These are phyloP conservation scores for Termitomyces sp. DNA, from an alignment of 768 basidiomycete genomes.

Conservation along the genomic window DNA sequence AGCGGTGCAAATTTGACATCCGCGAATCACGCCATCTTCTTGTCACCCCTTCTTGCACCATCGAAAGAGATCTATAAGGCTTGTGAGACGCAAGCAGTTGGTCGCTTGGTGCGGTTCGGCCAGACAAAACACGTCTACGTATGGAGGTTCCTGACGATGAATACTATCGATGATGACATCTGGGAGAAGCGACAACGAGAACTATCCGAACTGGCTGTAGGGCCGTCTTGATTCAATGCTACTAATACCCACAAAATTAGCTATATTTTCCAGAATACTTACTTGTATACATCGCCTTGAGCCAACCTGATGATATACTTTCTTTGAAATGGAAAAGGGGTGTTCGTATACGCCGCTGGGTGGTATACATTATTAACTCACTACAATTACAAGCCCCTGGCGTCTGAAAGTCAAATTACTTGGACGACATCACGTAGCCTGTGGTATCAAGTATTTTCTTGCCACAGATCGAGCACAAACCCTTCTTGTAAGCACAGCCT, in stretches of 20 bases:
- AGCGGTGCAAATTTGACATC: conserved; percentile 89
- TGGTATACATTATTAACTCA: conserved; percentile 6
- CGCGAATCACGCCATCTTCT: conserved; percentile 93
- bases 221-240: conserved; percentile 7
- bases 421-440: conserved; percentile 82
- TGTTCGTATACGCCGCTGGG: not conserved
- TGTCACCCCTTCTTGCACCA: conserved; percentile 83
- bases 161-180: conserved; percentile 88
- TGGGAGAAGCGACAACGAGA: conserved; percentile 51
- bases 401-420: conserved; percentile 34
- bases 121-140: conserved; percentile 79
- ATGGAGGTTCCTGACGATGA: conserved; percentile 78
- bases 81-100: conserved; percentile 79
- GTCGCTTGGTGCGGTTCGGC: conserved; percentile 80
- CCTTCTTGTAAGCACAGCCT: conserved; percentile 90
- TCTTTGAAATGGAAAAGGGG: not conserved
- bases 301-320: no score
- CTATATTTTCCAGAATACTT: conserved; percentile 1
- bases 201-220: conserved; percentile 2
- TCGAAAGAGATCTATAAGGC: conserved; percentile 84
- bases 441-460: conserved; percentile 82
- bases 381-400: conserved; percentile 9
- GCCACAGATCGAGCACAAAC: conserved; percentile 83
- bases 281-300: not conserved
- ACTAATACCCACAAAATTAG: conserved; percentile 1